Evolutionary conservation across 345 rosid genomes (phyloP), one percentile per base, ranked within the genome.

Genomic region (Arabis hirsuta): DNA sequence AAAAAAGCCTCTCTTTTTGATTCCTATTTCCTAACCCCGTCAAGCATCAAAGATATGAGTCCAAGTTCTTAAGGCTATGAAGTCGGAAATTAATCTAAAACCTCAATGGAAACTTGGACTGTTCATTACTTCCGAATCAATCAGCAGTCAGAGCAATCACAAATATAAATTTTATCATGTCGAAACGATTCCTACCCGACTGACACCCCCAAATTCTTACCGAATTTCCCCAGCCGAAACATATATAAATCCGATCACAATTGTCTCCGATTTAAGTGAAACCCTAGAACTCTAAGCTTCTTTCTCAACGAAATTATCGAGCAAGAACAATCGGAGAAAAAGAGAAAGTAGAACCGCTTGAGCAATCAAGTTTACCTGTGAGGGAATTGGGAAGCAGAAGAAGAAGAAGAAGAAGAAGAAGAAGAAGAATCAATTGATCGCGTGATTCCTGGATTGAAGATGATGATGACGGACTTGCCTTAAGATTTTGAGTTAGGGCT

Each of bases 211-310:
- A 14, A 29, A 6, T 43, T 46, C n/a, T 1, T 1, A 9, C 13
- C n/a, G 41, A 2, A 5, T 36, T 43, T 10, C 14, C 9, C 14
- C 24, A 3, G 26, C 14, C 39, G 10, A 14, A 27, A 62, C n/a
- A 64, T 0, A 64, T 0, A 48, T 53, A 26, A 34, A 34, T 36
- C 20, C 12, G 39, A 47, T 10, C 27, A 39, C 9, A 69, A 46
- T 4, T 4, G 6, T 5, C 54, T 19, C 62, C 6, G 13, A 42
- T 1, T 16, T 20, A 51, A 60, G 29, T 11, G 44, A 4, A 45
- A 62, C 55, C 55, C 55, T 45, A 16, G 29, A 45, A 62, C 42
- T 7, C 8, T 44, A 20, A 47, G 48, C 13, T 47, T 46, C 65
- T 34, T 44, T 19, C 34, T 12, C 42, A 14, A 9, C 9, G 31